Conservation (phyloP, 495 filamentous ascomycete species). For the Copromyces sp. region DNA sequence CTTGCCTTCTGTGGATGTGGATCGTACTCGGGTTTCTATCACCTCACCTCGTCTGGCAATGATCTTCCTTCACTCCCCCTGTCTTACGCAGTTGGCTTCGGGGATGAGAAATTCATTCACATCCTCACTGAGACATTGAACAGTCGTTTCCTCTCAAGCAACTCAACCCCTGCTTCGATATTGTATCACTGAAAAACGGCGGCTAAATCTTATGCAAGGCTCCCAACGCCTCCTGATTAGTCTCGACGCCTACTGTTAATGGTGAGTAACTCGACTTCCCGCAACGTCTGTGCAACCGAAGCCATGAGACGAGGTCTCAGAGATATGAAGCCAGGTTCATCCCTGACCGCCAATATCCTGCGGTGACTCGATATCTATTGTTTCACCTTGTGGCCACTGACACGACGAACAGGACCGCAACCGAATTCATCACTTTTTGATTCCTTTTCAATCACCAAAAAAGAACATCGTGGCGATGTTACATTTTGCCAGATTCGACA, state of each 20-base stretch:
- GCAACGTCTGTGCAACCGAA: background rate
- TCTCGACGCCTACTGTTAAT: background rate
- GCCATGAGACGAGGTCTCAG: background rate
- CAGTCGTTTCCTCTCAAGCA: background rate
- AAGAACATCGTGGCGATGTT: background rate
- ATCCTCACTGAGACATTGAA: background rate
- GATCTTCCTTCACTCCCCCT: background rate
- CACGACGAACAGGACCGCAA: slow-evolving; percentile 1
- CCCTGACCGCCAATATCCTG: background rate
- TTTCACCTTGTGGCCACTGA: slow-evolving; percentile 13
- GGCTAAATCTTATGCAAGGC: background rate
- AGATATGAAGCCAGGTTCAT: background rate
- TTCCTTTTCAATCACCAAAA: background rate
- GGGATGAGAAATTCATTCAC: background rate
- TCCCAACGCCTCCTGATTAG: background rate
- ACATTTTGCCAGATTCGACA: background rate
- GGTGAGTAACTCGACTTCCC: background rate
- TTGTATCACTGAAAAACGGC: background rate
- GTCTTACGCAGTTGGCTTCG: background rate
- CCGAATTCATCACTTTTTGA: background rate
- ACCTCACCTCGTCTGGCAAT: background rate
- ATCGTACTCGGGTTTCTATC: background rate
- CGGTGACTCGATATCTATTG: slow-evolving; percentile 7
- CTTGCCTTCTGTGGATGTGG: background rate
- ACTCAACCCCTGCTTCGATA: background rate